Conservation (phyloP, 768 basidiomycete genomes). For the Trametopsis cervina region DNA sequence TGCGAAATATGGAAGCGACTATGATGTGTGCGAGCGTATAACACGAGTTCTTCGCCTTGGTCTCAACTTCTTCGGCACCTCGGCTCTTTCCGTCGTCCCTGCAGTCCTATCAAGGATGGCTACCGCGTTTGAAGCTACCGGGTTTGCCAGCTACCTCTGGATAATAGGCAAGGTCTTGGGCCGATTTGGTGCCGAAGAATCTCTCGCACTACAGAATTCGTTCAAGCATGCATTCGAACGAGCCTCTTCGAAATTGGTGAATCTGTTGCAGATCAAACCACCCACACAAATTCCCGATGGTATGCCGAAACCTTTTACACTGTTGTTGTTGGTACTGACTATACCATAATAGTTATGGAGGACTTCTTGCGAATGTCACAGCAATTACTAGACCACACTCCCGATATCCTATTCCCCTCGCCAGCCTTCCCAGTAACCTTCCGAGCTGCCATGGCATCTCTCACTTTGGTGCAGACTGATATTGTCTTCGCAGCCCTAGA, state of each 20-base stretch:
- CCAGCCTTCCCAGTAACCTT: conserved; percentile 73
- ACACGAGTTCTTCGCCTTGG: conserved; percentile 84
- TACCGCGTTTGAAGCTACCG: conserved; percentile 69
- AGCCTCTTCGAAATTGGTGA: conserved; percentile 63
- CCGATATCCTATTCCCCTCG: conserved; percentile 76
- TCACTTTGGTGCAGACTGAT: conserved; percentile 78
- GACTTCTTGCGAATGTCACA: conserved; percentile 84
- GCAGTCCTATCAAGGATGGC: conserved; percentile 72
- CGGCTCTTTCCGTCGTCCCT: conserved; percentile 61
- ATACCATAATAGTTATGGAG: conserved; percentile 78
- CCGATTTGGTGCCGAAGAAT: conserved; percentile 64
- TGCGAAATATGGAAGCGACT: conserved; percentile 66
- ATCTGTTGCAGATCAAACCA: conserved; percentile 58
- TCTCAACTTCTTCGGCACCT: conserved; percentile 68
- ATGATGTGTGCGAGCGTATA: conserved; percentile 73
- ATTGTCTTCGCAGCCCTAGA: conserved; percentile 80
- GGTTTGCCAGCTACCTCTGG: conserved; percentile 88
- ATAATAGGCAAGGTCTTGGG: conserved; percentile 83
- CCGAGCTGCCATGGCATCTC: conserved; percentile 65
- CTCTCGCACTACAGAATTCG: conserved; percentile 45
- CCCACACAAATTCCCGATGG: conserved; percentile 84
- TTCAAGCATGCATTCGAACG: conserved; percentile 67
- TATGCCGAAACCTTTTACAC: too few relatives aligned
- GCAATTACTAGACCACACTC: conserved; percentile 57
- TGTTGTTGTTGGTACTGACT: too few relatives aligned